phyloP scores from a whole-genome alignment of 2,329 filamentous ascomycete species.

The Neurospora sp. region DNA sequence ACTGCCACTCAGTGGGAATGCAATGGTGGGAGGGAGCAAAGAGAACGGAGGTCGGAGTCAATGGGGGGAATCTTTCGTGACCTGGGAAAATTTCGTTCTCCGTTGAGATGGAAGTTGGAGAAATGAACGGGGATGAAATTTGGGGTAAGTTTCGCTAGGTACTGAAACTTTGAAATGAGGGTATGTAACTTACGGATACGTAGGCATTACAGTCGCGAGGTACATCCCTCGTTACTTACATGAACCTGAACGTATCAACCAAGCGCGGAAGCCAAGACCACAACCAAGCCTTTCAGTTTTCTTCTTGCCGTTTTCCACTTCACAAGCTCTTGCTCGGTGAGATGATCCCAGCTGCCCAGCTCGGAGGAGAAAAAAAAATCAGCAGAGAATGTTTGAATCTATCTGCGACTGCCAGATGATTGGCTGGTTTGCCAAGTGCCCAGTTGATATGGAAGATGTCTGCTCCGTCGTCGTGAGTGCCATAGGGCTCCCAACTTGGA shows the following conservation, averaged over 20 bases:
- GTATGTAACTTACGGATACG: background rate
- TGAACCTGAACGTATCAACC: background rate
- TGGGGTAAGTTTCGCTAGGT: background rate
- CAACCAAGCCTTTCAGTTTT: background rate
- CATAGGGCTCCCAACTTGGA: background rate
- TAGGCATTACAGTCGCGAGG: background rate
- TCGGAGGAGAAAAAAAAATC: background rate
- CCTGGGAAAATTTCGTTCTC: background rate
- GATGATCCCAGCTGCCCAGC: background rate
- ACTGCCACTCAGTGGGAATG: background rate
- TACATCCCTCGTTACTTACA: background rate
- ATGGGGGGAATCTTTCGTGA: background rate
- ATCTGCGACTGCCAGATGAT: background rate
- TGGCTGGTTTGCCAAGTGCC: background rate
- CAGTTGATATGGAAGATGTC: background rate
- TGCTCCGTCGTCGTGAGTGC: background rate
- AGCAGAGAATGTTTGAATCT: background rate
- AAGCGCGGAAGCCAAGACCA: background rate
- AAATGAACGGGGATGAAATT: background rate
- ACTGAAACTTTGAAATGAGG: background rate
- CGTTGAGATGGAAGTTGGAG: background rate
- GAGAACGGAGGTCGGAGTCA: background rate
- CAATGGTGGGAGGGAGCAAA: background rate
- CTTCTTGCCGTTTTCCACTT: background rate
- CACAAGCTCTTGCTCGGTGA: background rate